A percentile compares a stretch with the other conserved stretches of the same genome.
These are phyloP conservation scores for Solanum bulbocastanum DNA, from an alignment of 257 asterid genomes.

Conservation along the genomic window DNA sequence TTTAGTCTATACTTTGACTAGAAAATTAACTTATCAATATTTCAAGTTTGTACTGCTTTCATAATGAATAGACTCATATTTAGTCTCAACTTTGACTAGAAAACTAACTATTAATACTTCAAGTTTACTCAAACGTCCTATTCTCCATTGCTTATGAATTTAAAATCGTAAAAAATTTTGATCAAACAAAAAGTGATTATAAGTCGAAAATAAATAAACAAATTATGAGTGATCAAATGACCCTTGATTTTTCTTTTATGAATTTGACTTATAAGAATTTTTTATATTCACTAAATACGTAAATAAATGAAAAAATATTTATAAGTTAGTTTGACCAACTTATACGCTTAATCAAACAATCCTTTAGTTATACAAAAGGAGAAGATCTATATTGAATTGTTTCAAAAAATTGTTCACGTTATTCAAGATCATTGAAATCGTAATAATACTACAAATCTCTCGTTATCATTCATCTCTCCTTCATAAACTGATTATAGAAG, in stretches of 20 bases:
- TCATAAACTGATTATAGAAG: neutral
- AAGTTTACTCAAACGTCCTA: neutral
- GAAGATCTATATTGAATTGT: neutral
- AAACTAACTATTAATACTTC: neutral
- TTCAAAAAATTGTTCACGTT: neutral
- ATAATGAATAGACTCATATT: neutral
- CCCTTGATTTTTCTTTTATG: neutral
- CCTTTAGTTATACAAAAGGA: neutral
- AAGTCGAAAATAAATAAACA: neutral
- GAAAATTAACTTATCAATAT: neutral
- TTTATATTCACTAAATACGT: neutral
- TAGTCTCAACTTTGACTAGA: neutral
- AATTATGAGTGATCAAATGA: neutral
- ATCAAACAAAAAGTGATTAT: neutral
- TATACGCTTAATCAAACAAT: neutral
- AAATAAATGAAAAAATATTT: neutral
- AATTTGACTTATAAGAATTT: neutral
- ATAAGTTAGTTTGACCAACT: neutral
- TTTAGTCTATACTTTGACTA: neutral
- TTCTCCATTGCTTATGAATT: neutral
- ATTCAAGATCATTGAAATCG: neutral
- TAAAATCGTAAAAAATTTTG: neutral
- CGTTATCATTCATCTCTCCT: neutral
- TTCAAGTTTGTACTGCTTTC: neutral
- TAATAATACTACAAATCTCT: neutral